These are phyloP conservation scores for Cubamyces lactineus DNA, from an alignment of 768 basidiomycete genomes.

Conservation along the genomic window DNA sequence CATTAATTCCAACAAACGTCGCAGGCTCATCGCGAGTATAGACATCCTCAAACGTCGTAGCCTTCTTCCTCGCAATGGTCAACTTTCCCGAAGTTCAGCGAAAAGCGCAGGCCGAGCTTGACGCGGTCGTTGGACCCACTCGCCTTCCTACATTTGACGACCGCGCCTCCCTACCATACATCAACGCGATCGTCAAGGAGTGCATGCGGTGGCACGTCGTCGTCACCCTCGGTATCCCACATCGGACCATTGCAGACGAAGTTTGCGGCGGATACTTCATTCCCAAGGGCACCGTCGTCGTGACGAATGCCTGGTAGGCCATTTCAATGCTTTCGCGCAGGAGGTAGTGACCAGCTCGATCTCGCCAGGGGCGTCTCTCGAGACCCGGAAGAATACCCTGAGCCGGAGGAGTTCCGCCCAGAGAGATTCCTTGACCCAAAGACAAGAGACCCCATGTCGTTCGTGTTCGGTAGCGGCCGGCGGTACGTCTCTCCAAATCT, in stretches of 20 bases:
- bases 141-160: constrained; percentile 34
- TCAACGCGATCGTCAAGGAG: constrained; percentile 33
- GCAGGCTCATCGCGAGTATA: background rate
- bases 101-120: constrained; percentile 35
- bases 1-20: no score
- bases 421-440: constrained; percentile 12
- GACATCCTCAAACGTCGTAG: constrained; percentile 31
- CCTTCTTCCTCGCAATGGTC: constrained; percentile 38
- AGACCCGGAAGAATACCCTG: constrained; percentile 12
- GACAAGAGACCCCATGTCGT: constrained; percentile 4
- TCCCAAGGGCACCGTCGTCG: constrained; percentile 34
- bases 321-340: background rate
- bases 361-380: constrained; percentile 18
- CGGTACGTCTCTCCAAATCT: background rate
- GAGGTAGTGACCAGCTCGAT: no score
- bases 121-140: constrained; percentile 30
- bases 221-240: constrained; percentile 28
- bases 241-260: constrained; percentile 26
- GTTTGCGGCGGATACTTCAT: constrained; percentile 31
- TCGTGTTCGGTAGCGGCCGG: constrained; percentile 24
- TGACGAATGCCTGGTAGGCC: constrained; percentile 12
- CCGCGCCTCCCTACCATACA: constrained; percentile 28
- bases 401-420: constrained; percentile 24
- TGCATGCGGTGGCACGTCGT: constrained; percentile 31
- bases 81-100: constrained; percentile 32